Base-by-base conservation (phyloP, 768 basidiomycete species). In the Rubroboletus satanas region DNA sequence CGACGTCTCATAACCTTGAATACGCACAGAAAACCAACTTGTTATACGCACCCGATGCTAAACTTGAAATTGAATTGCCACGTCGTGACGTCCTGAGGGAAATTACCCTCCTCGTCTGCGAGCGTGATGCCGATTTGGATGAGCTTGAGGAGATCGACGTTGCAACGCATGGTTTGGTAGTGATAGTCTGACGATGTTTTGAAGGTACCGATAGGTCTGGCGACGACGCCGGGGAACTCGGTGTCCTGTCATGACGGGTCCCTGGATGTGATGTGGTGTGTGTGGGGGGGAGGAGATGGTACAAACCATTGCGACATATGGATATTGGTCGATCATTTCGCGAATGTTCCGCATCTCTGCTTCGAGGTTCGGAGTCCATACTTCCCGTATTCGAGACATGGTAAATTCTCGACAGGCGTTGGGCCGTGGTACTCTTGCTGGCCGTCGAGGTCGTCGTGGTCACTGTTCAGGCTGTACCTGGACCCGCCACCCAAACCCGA, bases 21-120 rank as follows among this genome's bases (percentile, higher is more conserved):
- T 11, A 2, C 18, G n/a, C 32, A 49, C 21, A 26, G 23, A 26
- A 26, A 4, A 26, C 2, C 23, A 26, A 26, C 23, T 26, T 26
- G 23, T 26, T 2, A 26, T 26, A 26, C 87, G 61, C 67, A 94
- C 96, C 82, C 82, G 58, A 94, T 74, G 71, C 83, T 90, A 73
- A 98, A 99, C 67, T 82, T 83, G 77, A 99, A 98, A 72, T 99
- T 99, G 77, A 99, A 99, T 72, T 99, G 97, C 97, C 97, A 99
- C 50, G 95, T 97, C 31, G 90, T 89, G 35, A 87, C 83, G 50
- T 96, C 95, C 62, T 85, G 85, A 11, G 95, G 93, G 54, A 87
- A 85, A 66, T 94, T 88, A 5, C 97, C 97, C 32, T 97, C 84
- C 69, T 95, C 93, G 71, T 98, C 93, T 38, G 91, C 88, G 29